Percentiles rank a stretch among this genome's conserved stretches.
These are phyloP conservation scores for Fraxinus anomala DNA, from an alignment of 257 asterid species.

Conservation along the genomic window DNA sequence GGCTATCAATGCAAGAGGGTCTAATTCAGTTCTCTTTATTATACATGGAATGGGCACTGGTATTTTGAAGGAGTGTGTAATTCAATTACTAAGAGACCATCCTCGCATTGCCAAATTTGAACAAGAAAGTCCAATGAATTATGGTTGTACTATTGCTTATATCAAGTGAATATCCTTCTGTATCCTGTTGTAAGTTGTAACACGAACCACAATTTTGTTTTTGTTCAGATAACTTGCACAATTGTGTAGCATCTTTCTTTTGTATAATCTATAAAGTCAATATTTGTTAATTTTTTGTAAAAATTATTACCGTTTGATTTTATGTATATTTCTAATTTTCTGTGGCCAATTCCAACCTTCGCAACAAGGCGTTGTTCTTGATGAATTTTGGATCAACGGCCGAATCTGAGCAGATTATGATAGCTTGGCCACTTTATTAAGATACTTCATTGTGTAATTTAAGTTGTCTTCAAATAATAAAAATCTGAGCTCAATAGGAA, in stretches of 20 bases:
- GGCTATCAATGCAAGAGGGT: conserved; percentile 63
- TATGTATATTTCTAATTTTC: neutral
- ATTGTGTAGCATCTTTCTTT: neutral
- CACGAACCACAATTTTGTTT: neutral
- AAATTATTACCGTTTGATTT: neutral
- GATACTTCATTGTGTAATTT: too few relatives aligned
- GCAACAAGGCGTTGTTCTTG: neutral
- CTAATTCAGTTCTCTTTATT: conserved; percentile 74
- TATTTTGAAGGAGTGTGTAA: conserved; percentile 70
- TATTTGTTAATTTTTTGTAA: neutral
- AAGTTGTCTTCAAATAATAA: neutral
- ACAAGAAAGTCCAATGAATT: conserved; percentile 75
- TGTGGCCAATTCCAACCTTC: neutral
- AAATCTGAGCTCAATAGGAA: too few relatives aligned
- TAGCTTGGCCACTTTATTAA: neutral
- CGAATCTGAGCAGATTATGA: neutral
- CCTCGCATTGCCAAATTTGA: conserved; percentile 82
- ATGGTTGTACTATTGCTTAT: conserved; percentile 91
- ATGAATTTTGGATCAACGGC: neutral
- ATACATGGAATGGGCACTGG: conserved; percentile 98
- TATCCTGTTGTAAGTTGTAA: conserved; percentile 1
- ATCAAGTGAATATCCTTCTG: conserved; percentile 49
- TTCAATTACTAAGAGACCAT: conserved; percentile 52
- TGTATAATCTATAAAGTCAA: neutral
- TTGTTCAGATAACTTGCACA: neutral